Evolutionary conservation across 345 rosid genomes (phyloP), one percentile per base, ranked within the genome.

Genomic region (Raphanus sativus): DNA sequence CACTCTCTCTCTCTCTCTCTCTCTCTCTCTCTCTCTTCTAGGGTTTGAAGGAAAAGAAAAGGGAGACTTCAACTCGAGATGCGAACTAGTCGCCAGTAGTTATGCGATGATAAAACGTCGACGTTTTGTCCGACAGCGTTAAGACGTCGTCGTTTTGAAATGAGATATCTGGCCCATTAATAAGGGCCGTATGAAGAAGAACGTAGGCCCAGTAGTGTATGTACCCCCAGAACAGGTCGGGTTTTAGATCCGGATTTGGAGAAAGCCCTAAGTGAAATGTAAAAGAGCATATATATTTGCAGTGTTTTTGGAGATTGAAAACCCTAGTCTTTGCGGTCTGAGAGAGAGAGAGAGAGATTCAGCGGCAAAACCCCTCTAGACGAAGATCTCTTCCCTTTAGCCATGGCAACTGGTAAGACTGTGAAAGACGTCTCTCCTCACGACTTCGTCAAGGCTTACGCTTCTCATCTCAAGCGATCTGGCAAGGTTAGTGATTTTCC

Each of bases 371-470:
- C 8, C 12, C 21, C 21, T 21, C 21, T 21, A 21, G 21, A 21
- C 21, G 21, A 21, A 21, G 21, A 21, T 21, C 21, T 21, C 21
- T 21, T 21, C 21, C 21, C 63, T 15, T 25, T 11, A 62, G 69
- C 85, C 62, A 87, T 87, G 90, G 87, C 88, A 26, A 79, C 88
- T 36, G 87, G 85, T n/a, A 86, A 73, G 69, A 86, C 88, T 10
- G 96, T 92, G 5, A 92, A 92, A 73, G 97, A 92, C 48, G 96
- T 92, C 58, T 90, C 94, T 1, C 91, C 97, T 30, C 96, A 90
- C 75, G 96, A 90, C 77, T 92, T 92, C 74, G 93, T 88, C 0
- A 92, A 86, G 81, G 97, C 96, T 42, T 92, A 90, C 33, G 85
- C 96, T 21, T 87, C 90, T 17, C 92, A 90, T 75, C 93, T 92